Evolutionary conservation across 805 yeast genomes (phyloP), one percentile per base, ranked within the genome.

Genomic region (Millerozyma acaciae): DNA sequence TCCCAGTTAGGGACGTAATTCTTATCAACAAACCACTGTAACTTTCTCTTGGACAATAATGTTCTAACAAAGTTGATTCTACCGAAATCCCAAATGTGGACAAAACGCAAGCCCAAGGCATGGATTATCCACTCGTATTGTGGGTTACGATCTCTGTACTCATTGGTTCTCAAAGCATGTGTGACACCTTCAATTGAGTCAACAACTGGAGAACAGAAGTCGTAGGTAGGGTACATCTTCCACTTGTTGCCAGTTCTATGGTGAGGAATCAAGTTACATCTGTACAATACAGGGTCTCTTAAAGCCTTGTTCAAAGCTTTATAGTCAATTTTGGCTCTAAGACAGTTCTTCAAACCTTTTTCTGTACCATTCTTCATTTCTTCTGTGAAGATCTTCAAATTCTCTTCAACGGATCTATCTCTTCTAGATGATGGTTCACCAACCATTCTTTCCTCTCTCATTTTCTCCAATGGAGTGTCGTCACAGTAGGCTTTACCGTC

Each of bases 401-500:
- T 89, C 69, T 93, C 98, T 62, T 90, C 97, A 32, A 90, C 84
- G 14, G 90, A 53, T 63, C 96, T 80, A 50, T 88, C 93, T 71
- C 98, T 84, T 70, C 96, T 84, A 30, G 75, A 80, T 32, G 95
- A 84, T 36, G 94, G 82, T 48, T 87, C 80, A 62, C 99, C 99
- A 44, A 87, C 96, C 85, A 86, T 87, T 76, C 99, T 85, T 73
- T 93, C 95, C 56, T 89, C 95, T 70, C 99, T 84, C 99, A 93
- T 93, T 60, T 76, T 73, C 55, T 90, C 97, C 50, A 78, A 77
- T 33, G 89, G 85, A 28, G 99, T 93, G 55, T 93, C 97, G 57
- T 93, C 99, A 71, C 95, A 85, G 70, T 93, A 93, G 27, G 98
- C 98, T 48, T 85, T 82, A 43, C 97, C 97, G 38, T 84, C 95